Base-by-base conservation (phyloP, 140 eudicot species). In the Cichorium intybus region DNA sequence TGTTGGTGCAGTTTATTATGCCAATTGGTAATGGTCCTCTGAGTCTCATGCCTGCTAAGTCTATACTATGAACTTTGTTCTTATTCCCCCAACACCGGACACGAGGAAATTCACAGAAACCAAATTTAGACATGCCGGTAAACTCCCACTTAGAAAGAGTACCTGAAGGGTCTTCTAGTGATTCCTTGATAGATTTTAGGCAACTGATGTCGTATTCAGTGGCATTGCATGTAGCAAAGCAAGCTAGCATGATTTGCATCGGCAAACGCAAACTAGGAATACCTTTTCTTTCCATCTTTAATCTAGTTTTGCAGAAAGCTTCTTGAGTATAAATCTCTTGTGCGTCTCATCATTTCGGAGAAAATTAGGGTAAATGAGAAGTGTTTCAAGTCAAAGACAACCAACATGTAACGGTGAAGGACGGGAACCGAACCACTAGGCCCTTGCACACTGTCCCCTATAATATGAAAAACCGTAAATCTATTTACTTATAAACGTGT, bases 11-110 rank as follows among this genome's bases (percentile, higher is more conserved):
- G 15, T 66, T 50, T 6, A 1, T 24, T 17, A 86, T 0, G 41
- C 85, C 85, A 3, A 48, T 23, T 22, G 95, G 90, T 55, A 86
- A 77, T 20, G 61, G 23, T 5, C 95, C 90, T 43, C 7, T 45
- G n/a, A 87, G 79, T 8, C 72, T 71, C 74, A 61, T 56, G 51
- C 6, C 47, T 15, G 49, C n/a, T 18, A 84, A 68, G 2, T 26
- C 0, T n/a, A 87, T 16, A 20, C 10, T 46, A 4, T 80, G 12
- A 16, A 86, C 80, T 64, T 33, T 70, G 68, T 18, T 57, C 57
- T 76, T 80, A 16, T 68, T 24, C 3, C 56, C 61, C 88, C 79
- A 80, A 24, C 89, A 86, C 0, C 16, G 41, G 28, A 81, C 56
- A 7, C 83, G 87, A 8, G 7, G 10, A 41, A 72, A 84, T 6